Percentiles rank a stretch among this genome's conserved stretches.
These are phyloP conservation scores for Ophiocordyceps sinensis DNA, from an alignment of 2,329 filamentous ascomycete species.

Conservation along the genomic window DNA sequence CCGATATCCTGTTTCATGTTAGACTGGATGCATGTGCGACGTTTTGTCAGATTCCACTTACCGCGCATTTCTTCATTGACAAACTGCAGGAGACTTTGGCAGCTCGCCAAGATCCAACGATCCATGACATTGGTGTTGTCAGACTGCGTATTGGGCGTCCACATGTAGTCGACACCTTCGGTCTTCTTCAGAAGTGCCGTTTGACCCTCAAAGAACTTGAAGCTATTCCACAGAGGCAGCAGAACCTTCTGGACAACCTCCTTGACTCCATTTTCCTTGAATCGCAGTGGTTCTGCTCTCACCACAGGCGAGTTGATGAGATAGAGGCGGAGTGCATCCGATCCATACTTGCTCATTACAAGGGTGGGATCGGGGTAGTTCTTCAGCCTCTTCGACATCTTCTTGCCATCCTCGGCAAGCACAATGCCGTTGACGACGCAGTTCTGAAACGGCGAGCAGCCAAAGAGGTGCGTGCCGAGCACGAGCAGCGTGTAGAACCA, in stretches of 20 bases:
- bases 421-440: constrained; percentile 95
- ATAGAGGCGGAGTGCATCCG: constrained; percentile 86
- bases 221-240: constrained; percentile 88
- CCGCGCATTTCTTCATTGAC: constrained; percentile 85
- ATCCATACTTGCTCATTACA: constrained; percentile 78
- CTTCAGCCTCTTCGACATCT: constrained; percentile 95
- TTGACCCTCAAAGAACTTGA: constrained; percentile 91
- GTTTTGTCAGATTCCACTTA: constrained; percentile 20
- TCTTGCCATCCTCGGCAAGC: constrained; percentile 87
- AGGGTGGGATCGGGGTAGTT: constrained; percentile 83
- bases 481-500: constrained; percentile 96
- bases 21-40: background rate
- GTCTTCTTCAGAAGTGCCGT: constrained; percentile 77
- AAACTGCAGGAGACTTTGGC: constrained; percentile 80
- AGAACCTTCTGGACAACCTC: constrained; percentile 89
- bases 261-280: constrained; percentile 86
- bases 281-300: constrained; percentile 74
- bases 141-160: constrained; percentile 60
- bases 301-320: constrained; percentile 95
- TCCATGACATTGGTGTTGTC: constrained; percentile 89
- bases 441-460: constrained; percentile 78
- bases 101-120: constrained; percentile 84
- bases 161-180: constrained; percentile 60
- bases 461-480: constrained; percentile 76
- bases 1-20: constrained; percentile 39